These are phyloP conservation scores for Claviceps sp. DNA, from an alignment of 2,329 filamentous ascomycete genomes.

Conservation along the genomic window DNA sequence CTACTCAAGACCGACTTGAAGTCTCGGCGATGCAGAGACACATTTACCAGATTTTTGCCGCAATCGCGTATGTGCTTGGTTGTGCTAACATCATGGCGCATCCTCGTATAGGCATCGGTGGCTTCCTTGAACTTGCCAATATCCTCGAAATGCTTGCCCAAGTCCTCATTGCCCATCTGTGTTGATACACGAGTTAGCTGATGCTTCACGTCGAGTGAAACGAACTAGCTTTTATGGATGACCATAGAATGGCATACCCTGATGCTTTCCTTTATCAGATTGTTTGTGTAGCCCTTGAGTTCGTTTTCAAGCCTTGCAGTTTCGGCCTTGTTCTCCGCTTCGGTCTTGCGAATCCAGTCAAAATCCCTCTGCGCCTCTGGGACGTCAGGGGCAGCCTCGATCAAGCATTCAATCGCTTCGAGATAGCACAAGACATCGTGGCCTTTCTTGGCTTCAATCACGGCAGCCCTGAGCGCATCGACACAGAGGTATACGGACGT, in stretches of 20 bases:
- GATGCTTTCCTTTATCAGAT: conserved; percentile 94
- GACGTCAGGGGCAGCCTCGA: conserved; percentile 49
- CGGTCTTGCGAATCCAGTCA: conserved; percentile 60
- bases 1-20: conserved; percentile 55
- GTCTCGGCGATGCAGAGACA: conserved; percentile 63
- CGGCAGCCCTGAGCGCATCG: conserved; percentile 69
- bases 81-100: conserved; percentile 83
- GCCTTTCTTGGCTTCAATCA: conserved; percentile 62
- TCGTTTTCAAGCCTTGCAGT: conserved; percentile 68
- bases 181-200: neutral
- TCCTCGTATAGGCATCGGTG: conserved; percentile 65
- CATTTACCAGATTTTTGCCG: conserved; percentile 62
- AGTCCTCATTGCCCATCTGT: conserved; percentile 88
- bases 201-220: neutral
- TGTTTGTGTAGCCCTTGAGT: conserved; percentile 89
- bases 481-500: conserved; percentile 61
- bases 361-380: conserved; percentile 53
- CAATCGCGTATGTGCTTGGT: conserved; percentile 75
- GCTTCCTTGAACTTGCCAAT: conserved; percentile 63
- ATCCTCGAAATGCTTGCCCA: conserved; percentile 70
- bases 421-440: conserved; percentile 62
- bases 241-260: conserved; percentile 39
- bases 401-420: conserved; percentile 52
- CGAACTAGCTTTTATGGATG: neutral
- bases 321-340: conserved; percentile 54